Evolutionary conservation across 164 flowering plant species (phyloP).

Genomic region (Pachysandra terminalis): DNA sequence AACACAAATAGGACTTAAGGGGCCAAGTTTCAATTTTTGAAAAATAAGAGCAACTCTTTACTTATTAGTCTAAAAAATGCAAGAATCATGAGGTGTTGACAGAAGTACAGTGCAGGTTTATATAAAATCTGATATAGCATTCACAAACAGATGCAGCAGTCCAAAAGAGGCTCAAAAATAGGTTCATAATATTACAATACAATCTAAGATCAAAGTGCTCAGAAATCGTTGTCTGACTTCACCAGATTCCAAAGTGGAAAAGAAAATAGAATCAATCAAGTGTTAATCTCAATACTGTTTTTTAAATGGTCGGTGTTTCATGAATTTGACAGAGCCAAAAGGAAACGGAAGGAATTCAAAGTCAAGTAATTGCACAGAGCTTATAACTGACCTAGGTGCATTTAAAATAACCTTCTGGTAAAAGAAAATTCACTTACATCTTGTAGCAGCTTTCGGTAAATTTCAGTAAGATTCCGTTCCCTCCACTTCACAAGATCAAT

Average conservation of each 20-base stretch:
- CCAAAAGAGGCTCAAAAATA: not conserved
- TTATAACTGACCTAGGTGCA: not conserved
- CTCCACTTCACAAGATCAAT: constrained; percentile 86
- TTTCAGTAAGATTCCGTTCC: constrained; percentile 48
- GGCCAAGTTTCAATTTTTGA: not conserved
- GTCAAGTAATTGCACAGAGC: not conserved
- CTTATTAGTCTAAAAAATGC: too few relatives aligned
- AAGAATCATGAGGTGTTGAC: not conserved
- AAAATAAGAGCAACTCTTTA: not conserved
- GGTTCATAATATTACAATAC: not conserved
- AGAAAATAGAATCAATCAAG: not conserved
- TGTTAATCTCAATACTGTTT: not conserved
- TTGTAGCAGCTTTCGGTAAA: constrained; percentile 39
- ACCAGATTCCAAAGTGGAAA: not conserved
- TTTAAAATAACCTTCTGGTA: not conserved
- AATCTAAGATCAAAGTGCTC: not conserved
- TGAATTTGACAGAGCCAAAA: not conserved
- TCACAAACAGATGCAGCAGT: not conserved
- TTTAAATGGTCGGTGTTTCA: not conserved
- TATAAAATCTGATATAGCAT: not conserved
- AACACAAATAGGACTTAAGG: not conserved
- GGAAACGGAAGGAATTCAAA: not conserved
- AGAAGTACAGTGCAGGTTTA: not conserved
- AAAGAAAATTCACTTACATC: constrained; percentile 37
- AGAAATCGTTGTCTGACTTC: not conserved